Conservation (phyloP, 1,284 basidiomycete genomes). For the Phlebopus sp. region DNA sequence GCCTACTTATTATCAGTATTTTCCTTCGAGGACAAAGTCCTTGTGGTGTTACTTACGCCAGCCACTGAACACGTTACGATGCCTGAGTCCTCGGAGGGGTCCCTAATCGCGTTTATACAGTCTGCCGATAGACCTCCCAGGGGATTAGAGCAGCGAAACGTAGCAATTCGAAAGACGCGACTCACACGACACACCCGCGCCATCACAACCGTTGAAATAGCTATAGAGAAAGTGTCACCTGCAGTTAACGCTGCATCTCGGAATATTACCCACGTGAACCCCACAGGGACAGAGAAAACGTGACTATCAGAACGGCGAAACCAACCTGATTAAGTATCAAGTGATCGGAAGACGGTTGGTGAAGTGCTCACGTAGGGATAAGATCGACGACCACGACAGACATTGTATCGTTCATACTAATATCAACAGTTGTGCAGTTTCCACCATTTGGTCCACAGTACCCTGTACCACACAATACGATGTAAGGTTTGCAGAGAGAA, state of each 20-base stretch:
- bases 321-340: background rate
- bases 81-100: background rate
- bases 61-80: constrained; percentile 1
- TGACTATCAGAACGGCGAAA: background rate
- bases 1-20: background rate
- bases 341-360: background rate
- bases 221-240: background rate
- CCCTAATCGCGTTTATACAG: constrained; percentile 3
- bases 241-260: background rate
- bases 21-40: background rate
- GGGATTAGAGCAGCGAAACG: background rate
- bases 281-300: constrained; percentile 2
- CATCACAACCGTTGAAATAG: constrained; percentile 2
- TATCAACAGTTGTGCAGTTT: constrained; percentile 3
- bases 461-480: background rate
- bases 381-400: constrained; percentile 2
- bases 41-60: background rate
- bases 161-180: background rate
- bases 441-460: constrained; percentile 7
- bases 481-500: background rate
- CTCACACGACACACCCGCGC: constrained; percentile 3
- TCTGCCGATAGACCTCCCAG: background rate
- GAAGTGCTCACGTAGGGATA: constrained; percentile 2
- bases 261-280: background rate
- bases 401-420: constrained; percentile 1